These are phyloP conservation scores for Albugo laibachii DNA, from an alignment of 352 stramenopile genomes.

Conservation along the genomic window DNA sequence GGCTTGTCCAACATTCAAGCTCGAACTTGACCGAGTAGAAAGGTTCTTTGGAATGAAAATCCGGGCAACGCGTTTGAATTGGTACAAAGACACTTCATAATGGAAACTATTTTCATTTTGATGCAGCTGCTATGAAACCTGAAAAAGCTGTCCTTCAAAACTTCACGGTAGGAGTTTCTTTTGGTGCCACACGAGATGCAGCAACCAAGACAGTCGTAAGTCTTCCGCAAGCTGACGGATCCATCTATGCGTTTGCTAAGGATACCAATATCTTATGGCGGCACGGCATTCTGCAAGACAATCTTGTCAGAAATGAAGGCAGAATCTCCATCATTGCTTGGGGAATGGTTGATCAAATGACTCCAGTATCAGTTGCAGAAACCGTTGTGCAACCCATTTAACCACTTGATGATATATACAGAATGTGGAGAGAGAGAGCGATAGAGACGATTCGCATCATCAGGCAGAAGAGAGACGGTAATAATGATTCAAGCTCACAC, in stretches of 20 bases:
- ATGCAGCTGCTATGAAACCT: conserved; percentile 86
- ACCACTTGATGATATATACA: too few relatives aligned
- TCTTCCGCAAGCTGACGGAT: conserved; percentile 86
- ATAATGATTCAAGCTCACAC: too few relatives aligned
- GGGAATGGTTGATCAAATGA: conserved; percentile 74
- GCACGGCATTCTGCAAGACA: conserved; percentile 79
- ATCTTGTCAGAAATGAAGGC: conserved; percentile 71
- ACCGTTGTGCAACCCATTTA: too few relatives aligned
- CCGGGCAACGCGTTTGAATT: conserved; percentile 90
- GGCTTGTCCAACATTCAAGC: conserved; percentile 56
- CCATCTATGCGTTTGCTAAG: conserved; percentile 82
- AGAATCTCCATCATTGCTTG: conserved; percentile 89
- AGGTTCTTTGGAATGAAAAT: conserved; percentile 78
- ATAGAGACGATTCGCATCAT: too few relatives aligned
- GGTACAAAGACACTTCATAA: conserved; percentile 84
- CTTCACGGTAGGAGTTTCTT: conserved; percentile 89
- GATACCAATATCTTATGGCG: conserved; percentile 89
- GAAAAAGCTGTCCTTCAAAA: conserved; percentile 84
- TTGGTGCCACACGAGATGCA: conserved; percentile 79
- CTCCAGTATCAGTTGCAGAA: too few relatives aligned
- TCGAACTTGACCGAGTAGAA: conserved; percentile 61
- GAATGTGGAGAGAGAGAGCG: too few relatives aligned
- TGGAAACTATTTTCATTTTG: conserved; percentile 89
- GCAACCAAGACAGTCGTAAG: conserved; percentile 72
- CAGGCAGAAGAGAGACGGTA: too few relatives aligned